Conservation (phyloP, 768 basidiomycete genomes). For the Filobasidium wieringae region DNA sequence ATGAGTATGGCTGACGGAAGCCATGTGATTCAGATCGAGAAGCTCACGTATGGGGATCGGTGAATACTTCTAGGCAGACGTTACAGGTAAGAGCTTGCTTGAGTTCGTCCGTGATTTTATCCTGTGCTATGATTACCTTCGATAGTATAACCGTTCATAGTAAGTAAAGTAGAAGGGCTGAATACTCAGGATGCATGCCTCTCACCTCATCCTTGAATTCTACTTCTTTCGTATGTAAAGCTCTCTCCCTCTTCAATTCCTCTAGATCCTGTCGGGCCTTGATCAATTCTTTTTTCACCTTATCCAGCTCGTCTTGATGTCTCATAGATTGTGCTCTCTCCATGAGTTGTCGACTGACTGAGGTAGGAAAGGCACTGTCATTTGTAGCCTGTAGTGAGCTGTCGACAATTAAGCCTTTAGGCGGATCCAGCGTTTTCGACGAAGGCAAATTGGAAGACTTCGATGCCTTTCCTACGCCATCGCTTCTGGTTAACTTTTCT, state of each 20-base stretch:
- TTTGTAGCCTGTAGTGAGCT: not conserved
- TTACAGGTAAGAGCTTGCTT: conserved; percentile 13
- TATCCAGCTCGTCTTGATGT: conserved; percentile 1
- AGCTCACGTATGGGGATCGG: conserved; percentile 12
- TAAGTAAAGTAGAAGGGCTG: not conserved
- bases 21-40: not conserved
- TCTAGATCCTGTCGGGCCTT: not conserved
- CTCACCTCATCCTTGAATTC: conserved; percentile 7
- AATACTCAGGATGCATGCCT: not conserved
- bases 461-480: not conserved
- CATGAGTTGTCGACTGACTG: not conserved
- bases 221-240: not conserved
- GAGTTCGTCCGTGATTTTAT: not conserved
- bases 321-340: not conserved
- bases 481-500: not conserved
- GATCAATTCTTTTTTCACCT: not conserved
- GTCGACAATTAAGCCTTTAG: no score
- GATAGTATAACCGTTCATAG: not conserved
- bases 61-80: conserved; percentile 11
- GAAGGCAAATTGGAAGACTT: not conserved
- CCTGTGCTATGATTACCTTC: conserved; percentile 1
- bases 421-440: no score
- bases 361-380: not conserved
- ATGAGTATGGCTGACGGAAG: not conserved
- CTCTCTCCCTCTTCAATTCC: not conserved